Base-by-base conservation (phyloP, 2,329 filamentous ascomycete species). In the Curvularia spicifera region DNA sequence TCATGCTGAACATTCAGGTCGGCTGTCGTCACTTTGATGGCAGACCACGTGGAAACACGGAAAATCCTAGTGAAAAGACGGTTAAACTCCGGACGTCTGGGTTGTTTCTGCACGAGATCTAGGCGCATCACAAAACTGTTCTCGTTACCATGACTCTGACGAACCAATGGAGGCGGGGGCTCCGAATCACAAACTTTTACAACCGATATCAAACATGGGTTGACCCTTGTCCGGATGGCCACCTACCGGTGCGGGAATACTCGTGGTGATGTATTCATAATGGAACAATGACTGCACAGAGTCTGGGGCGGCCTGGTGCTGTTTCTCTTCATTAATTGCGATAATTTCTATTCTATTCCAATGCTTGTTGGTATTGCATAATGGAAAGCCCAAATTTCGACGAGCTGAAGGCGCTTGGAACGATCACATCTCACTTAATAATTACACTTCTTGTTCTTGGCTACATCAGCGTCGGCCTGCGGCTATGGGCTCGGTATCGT, bases 401-500 rank as follows among this genome's bases (percentile, higher is more conserved):
- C 39, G 70, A 73, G 51, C 49, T 69, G 8, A 37, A 65, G 10
- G 47, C 62, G 39, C 53, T 73, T 4, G 69, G 68, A 39, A 58
- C 57, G n/a, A 42, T 69, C 7, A 61, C 61, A 2, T 67, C 67
- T 37, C 45, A 53, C 18, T 43, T 72, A 8, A 59, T 68, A 40
- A 66, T 75, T n/a, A 62, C 56, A 13, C 69, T 76, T 37, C 58
- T 75, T n/a, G 31, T 67, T 44, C 51, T 70, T 15, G 62, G 65
- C 51, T 76, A 73, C 60, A 39, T 65, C 13, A 66, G 72, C 5
- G 72, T 76, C n/a, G 53, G 52, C 22, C 56, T 75, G 13, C 69
- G 73, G 28, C 52, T 76, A 57, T 76, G 71, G 71, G 73, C 74
- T 18, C 64, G 73, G 26, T 59, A 68, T 37, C 65, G 67, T 20